Conservation (phyloP, 2,329 filamentous ascomycete species). For the Hypoxylon sp. region DNA sequence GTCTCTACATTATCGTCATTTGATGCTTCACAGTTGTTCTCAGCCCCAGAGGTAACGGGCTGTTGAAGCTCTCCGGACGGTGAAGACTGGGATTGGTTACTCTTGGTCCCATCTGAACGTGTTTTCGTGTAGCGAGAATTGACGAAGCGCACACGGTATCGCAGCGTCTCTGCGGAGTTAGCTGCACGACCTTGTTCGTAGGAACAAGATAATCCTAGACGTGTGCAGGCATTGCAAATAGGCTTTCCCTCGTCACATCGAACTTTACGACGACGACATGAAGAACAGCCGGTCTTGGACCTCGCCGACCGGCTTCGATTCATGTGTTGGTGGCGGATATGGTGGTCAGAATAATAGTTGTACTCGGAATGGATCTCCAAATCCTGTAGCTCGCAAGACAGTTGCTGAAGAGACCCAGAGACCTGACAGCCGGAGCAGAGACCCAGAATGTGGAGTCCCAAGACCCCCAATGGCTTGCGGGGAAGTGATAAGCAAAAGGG, state of each 20-base stretch:
- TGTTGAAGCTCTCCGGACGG: constrained; percentile 2
- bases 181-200: constrained; percentile 38
- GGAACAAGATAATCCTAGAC: constrained; percentile 43
- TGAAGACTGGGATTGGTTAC: constrained; percentile 1
- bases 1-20: constrained; percentile 15
- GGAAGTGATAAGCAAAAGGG: constrained; percentile 21
- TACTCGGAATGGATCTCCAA: constrained; percentile 6
- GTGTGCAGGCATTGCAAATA: constrained; percentile 45
- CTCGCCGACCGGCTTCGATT: constrained; percentile 39
- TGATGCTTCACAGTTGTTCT: constrained; percentile 11
- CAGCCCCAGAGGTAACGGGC: constrained; percentile 6
- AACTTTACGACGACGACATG: constrained; percentile 49
- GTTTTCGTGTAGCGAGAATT: constrained; percentile 38
- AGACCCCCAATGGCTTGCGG: neutral
- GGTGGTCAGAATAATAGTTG: constrained; percentile 4
- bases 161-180: constrained; percentile 33
- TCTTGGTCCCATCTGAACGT: constrained; percentile 19
- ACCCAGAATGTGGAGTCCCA: constrained; percentile 4
- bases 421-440: too few species aligned
- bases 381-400: constrained; percentile 7
- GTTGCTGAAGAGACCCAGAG: constrained; percentile 7
- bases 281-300: constrained; percentile 46
- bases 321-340: constrained; percentile 26
- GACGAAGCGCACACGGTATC: constrained; percentile 44
- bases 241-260: constrained; percentile 52